Percentiles rank a stretch among this genome's conserved stretches.
phyloP scores from a whole-genome alignment of 192 early-diverging fungal genomes.

The Backusella sp. region DNA sequence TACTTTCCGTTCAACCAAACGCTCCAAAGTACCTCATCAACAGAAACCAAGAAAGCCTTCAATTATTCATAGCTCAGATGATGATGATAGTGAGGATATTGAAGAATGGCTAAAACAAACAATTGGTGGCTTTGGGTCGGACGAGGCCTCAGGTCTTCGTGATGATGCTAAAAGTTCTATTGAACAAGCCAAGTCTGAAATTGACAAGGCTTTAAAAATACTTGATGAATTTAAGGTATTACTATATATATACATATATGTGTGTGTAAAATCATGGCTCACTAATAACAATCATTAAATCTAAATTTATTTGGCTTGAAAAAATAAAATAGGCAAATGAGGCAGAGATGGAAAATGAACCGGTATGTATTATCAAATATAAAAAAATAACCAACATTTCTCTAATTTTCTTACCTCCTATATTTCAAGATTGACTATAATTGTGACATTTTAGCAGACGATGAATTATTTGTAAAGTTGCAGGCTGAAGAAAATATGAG shows the following conservation, averaged over 20 bases:
- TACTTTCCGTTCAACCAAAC: background rate
- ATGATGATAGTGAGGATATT: constrained; percentile 9
- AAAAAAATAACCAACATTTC: background rate
- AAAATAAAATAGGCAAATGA: background rate
- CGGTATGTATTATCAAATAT: background rate
- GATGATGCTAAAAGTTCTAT: constrained; percentile 12
- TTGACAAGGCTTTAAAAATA: constrained; percentile 13
- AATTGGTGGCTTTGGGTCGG: background rate
- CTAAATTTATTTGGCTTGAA: background rate
- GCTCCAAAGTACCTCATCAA: background rate
- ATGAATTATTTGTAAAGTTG: constrained; percentile 16
- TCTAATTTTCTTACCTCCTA: background rate
- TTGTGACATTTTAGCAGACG: constrained; percentile 21
- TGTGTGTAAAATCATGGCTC: background rate
- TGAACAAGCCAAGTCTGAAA: constrained; percentile 7
- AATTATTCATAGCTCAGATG: background rate
- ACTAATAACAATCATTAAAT: background rate
- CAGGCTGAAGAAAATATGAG: constrained; percentile 19
- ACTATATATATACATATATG: background rate
- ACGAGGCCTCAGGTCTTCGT: background rate
- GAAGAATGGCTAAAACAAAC: constrained; percentile 10
- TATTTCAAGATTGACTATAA: background rate
- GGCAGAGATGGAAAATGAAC: background rate
- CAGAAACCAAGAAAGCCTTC: background rate
- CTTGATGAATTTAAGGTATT: constrained; percentile 13